Percentiles rank a stretch among this genome's conserved stretches.
These are phyloP conservation scores for Lyophyllum semitale DNA, from an alignment of 768 basidiomycete species.

Conservation along the genomic window DNA sequence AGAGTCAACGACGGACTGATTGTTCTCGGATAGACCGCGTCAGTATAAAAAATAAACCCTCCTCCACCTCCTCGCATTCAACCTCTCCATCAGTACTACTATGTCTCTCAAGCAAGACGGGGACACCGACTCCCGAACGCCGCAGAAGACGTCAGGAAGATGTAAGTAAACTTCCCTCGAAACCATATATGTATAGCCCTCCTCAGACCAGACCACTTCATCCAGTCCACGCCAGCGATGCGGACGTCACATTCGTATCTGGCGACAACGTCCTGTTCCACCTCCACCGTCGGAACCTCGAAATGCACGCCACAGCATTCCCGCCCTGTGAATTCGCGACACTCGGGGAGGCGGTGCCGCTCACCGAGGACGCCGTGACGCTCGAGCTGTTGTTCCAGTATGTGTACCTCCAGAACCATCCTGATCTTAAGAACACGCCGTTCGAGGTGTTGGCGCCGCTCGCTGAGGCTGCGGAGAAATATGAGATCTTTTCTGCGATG, in stretches of 20 bases:
- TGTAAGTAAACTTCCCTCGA: not conserved
- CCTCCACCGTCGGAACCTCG: conserved; percentile 8
- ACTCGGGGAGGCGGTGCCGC: not conserved
- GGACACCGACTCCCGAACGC: too few species aligned
- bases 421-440: not conserved
- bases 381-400: conserved; percentile 13
- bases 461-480: conserved; percentile 13
- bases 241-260: conserved; percentile 8
- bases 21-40: too few species aligned
- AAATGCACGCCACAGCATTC: not conserved
- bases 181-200: too few species aligned
- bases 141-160: not conserved
- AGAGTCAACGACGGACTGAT: too few species aligned
- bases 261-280: conserved; percentile 2
- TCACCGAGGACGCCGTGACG: conserved; percentile 4
- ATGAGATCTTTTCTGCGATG: conserved; percentile 9
- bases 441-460: not conserved
- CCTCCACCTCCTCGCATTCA: too few species aligned
- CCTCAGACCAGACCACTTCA: not conserved
- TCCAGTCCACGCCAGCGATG: not conserved
- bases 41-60: too few species aligned
- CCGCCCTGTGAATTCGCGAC: not conserved
- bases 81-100: too few species aligned
- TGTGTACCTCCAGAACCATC: conserved; percentile 4
- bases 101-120: too few species aligned